These are phyloP conservation scores for Tubosaeta sp. DNA, from an alignment of 768 basidiomycete species.

Conservation along the genomic window DNA sequence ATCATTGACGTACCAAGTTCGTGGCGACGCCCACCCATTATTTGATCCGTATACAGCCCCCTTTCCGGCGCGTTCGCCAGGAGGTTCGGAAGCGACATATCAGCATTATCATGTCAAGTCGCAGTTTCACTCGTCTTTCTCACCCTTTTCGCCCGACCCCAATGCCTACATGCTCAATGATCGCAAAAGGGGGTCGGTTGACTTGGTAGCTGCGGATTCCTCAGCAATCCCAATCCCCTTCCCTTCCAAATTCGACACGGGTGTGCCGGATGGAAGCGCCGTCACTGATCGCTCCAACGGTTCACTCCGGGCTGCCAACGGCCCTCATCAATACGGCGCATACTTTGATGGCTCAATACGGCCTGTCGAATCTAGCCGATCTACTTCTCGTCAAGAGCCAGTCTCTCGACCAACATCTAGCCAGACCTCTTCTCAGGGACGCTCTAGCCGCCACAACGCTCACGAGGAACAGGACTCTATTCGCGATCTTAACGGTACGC, in stretches of 20 bases:
- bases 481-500: constrained; percentile 69
- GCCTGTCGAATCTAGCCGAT: constrained; percentile 37
- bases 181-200: constrained; percentile 34
- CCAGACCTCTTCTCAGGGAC: constrained; percentile 30
- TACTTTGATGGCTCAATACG: constrained; percentile 43
- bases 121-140: constrained; percentile 40
- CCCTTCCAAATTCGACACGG: constrained; percentile 45
- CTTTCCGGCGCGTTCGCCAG: constrained; percentile 11
- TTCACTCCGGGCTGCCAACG: constrained; percentile 42
- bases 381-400: constrained; percentile 42
- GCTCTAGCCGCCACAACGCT: constrained; percentile 18
- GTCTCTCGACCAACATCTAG: constrained; percentile 55
- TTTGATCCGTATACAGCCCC: constrained; percentile 23
- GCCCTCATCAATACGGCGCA: constrained; percentile 40
- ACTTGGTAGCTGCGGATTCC: constrained; percentile 35
- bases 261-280: constrained; percentile 35
- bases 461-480: constrained; percentile 48
- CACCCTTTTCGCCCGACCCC: constrained; percentile 79
- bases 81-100: constrained; percentile 12
- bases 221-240: constrained; percentile 51
- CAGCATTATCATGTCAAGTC: constrained; percentile 19
- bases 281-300: constrained; percentile 37
- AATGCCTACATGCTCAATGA: constrained; percentile 40
- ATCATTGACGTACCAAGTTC: constrained; percentile 18
- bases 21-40: constrained; percentile 14